Evolutionary conservation across 2,329 filamentous ascomycete genomes (phyloP).

Genomic region (Tolypocladium paradoxum): DNA sequence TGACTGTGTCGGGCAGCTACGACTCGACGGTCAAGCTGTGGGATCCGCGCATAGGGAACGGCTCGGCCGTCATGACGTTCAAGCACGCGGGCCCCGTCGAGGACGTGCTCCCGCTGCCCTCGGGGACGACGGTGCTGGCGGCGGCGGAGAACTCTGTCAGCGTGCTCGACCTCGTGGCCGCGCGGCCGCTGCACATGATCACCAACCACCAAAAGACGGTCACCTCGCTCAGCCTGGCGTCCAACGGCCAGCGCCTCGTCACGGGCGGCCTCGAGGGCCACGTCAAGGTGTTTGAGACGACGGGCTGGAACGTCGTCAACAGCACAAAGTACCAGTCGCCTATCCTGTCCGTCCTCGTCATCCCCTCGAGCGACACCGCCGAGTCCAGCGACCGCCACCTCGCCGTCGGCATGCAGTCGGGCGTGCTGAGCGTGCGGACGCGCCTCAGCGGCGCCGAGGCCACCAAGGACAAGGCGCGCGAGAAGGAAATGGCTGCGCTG

Average conservation of each 20-base stretch:
- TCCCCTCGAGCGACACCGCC: conserved; percentile 30
- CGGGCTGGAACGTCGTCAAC: conserved; percentile 90
- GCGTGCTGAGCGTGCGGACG: conserved; percentile 82
- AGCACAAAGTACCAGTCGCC: conserved; percentile 89
- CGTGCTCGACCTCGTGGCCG: conserved; percentile 85
- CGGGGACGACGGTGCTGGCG: conserved; percentile 76
- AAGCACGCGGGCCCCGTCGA: conserved; percentile 88
- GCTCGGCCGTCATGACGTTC: conserved; percentile 73
- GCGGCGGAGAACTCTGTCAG: conserved; percentile 79
- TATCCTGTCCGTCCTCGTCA: conserved; percentile 72
- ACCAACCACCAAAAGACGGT: conserved; percentile 97
- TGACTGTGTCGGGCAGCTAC: conserved; percentile 85
- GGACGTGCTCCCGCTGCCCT: conserved; percentile 74
- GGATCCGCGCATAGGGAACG: conserved; percentile 69
- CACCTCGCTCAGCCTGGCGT: conserved; percentile 73
- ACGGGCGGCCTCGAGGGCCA: conserved; percentile 89
- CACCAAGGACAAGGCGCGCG: conserved; percentile 60
- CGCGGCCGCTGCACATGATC: conserved; percentile 75
- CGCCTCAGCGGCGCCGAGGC: conserved; percentile 79
- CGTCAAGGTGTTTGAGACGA: conserved; percentile 93
- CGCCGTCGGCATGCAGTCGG: conserved; percentile 88
- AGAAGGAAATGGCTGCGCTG: conserved; percentile 76
- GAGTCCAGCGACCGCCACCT: conserved; percentile 77
- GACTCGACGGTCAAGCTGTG: conserved; percentile 88
- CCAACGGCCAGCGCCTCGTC: conserved; percentile 68